Percentiles rank a stretch among this genome's conserved stretches.
Evolutionary conservation across 2,329 filamentous ascomycete genomes (phyloP).

Genomic region (Remersonia thermophila): DNA sequence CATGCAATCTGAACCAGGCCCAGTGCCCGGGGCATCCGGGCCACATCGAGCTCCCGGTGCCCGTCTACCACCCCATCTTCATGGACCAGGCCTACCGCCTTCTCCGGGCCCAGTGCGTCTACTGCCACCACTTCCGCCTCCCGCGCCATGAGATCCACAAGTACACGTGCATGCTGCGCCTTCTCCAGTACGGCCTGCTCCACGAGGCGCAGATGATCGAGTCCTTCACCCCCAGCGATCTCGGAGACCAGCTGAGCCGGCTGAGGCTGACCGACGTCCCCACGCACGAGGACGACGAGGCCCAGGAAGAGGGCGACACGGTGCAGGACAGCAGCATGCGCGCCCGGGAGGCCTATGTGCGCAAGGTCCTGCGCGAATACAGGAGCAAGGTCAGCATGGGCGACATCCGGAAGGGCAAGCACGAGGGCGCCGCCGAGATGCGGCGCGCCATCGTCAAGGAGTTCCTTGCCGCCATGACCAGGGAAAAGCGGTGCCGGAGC

Average conservation of each 20-base stretch:
- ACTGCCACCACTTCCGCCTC: constrained; percentile 79
- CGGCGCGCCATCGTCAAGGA: constrained; percentile 67
- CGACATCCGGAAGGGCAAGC: constrained; percentile 53
- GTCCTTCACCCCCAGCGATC: constrained; percentile 33
- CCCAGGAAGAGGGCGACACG: constrained; percentile 49
- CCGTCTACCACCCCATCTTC: constrained; percentile 93
- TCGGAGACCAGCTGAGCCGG: constrained; percentile 22
- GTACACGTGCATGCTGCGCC: constrained; percentile 70
- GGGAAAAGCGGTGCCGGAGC: constrained; percentile 54
- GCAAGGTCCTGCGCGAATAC: constrained; percentile 53
- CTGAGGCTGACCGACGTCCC: constrained; percentile 27
- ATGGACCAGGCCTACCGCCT: constrained; percentile 83
- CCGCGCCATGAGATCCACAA: constrained; percentile 64
- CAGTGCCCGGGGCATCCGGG: constrained; percentile 87
- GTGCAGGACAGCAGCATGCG: constrained; percentile 40
- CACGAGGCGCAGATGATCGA: constrained; percentile 52
- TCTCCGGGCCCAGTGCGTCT: constrained; percentile 75
- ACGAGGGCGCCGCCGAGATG: constrained; percentile 69
- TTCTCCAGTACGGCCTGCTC: constrained; percentile 75
- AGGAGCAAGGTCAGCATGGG: constrained; percentile 29
- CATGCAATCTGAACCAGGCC: constrained; percentile 72
- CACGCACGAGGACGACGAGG: constrained; percentile 43
- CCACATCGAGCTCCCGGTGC: constrained; percentile 87
- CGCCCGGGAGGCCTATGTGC: constrained; percentile 56
- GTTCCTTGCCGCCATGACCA: constrained; percentile 63